Base-by-base conservation (phyloP, 192 early-diverging fungal genomes). In the Kickxella alabastrina region DNA sequence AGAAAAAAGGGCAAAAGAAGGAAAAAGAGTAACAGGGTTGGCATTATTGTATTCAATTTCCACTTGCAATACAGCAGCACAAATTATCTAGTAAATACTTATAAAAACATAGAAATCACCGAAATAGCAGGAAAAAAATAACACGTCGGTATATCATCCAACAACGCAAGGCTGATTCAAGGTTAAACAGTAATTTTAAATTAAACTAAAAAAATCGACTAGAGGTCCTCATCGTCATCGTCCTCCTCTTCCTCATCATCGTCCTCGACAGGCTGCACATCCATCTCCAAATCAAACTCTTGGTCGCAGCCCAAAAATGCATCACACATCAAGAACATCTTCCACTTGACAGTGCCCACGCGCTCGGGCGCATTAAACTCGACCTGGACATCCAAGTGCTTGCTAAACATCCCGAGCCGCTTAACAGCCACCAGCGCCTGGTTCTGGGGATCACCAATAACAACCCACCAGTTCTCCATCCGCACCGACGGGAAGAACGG, bases 381-480 rank as follows among this genome's bases (percentile, higher is more conserved):
- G n/a, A 99, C 62, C 29, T 80, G 80, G 5, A 93, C 77, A 6
- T 54, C 49, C 26, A 86, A 69, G 39, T 73, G 60, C 25, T 82
- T 58, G 36, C 84, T 83, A n/a, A n/a, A n/a, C 18, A 97, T 52
- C 3, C 79, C 82, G 13, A 88, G 73, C n/a, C 94, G 74, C 78
- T 97, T 97, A 59, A 99, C 91, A 1, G 88, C 87, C 44, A 93
- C 49, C 38, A 99, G 68, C 7, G 87, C 66, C 59, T 95, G 93
- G 4, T 75, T 73, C 13, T 77, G 56, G 10, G 85, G 68, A 24
- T 96, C 91, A 17, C 89, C 95, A 31, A 99, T 58, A 6, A 99
- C 90, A 49, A 97, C 67, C 97, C 97, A 99, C 97, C 97, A 99
- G 12, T 86, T 86, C 69, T 99, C 97, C 41, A 89, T 84, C 69